Conservation (phyloP, 1,284 basidiomycete species). For the Phenoliferia sp. region DNA sequence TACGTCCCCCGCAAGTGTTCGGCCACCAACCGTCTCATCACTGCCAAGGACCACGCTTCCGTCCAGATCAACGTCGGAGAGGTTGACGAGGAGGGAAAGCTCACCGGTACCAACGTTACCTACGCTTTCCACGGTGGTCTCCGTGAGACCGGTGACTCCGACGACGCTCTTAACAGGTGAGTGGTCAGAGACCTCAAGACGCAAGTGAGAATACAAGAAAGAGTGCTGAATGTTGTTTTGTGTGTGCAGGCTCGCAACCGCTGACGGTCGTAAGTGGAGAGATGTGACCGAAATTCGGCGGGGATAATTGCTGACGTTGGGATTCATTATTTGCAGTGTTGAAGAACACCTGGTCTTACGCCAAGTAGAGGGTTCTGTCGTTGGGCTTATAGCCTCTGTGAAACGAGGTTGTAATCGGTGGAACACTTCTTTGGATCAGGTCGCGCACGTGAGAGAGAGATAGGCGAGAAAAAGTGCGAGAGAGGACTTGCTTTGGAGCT, state of each 20-base stretch:
- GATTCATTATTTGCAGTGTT: slow-evolving; percentile 38
- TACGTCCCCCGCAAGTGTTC: slow-evolving; percentile 99
- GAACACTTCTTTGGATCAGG: too few species aligned
- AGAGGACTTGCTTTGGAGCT: too few species aligned
- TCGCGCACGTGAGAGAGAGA: too few species aligned
- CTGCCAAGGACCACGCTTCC: slow-evolving; percentile 97
- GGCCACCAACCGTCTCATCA: slow-evolving; percentile 81
- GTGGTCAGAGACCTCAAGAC: too few species aligned
- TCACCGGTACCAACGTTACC: slow-evolving; percentile 76
- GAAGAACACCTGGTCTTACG: slow-evolving; percentile 43
- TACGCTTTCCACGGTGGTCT: slow-evolving; percentile 94
- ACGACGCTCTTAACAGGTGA: slow-evolving; percentile 83
- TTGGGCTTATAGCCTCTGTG: background rate
- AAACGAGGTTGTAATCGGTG: background rate
- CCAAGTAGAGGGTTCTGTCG: slow-evolving; percentile 34
- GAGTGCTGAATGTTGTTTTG: background rate
- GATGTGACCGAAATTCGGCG: background rate
- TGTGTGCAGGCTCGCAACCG: slow-evolving; percentile 68
- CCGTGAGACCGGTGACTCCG: slow-evolving; percentile 89
- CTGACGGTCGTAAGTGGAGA: slow-evolving; percentile 77
- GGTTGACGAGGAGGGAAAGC: slow-evolving; percentile 88
- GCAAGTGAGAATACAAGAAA: background rate
- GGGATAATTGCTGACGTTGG: background rate
- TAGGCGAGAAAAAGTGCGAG: too few species aligned
- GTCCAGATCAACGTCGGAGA: slow-evolving; percentile 94